Conservation (phyloP, 257 asterid species). For the Catharanthus roseus region DNA sequence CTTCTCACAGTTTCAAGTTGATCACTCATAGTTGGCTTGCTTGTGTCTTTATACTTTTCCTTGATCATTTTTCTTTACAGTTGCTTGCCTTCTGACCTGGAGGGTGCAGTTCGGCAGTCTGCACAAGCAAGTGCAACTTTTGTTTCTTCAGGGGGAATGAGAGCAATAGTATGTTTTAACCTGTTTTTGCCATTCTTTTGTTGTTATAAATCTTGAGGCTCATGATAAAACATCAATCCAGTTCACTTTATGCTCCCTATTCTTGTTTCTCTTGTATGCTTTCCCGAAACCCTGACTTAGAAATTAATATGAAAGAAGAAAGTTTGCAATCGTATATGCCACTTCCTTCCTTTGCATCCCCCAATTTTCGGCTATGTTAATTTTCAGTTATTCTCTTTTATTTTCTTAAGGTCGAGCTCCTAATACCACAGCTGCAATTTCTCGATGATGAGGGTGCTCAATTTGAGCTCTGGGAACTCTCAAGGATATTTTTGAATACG, state of each 20-base stretch:
- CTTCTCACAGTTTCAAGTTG: neutral
- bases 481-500: constrained; percentile 67
- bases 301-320: neutral
- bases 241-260: neutral
- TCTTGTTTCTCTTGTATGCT: constrained; percentile 6
- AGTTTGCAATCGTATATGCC: neutral
- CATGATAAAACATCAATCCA: neutral
- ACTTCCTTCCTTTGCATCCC: neutral
- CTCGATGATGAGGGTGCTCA: constrained; percentile 98
- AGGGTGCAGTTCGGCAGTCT: constrained; percentile 89
- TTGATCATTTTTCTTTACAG: constrained; percentile 37
- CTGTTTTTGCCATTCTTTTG: neutral
- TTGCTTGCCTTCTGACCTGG: constrained; percentile 91
- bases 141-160: constrained; percentile 78
- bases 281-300: neutral
- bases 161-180: constrained; percentile 63
- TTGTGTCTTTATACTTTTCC: neutral
- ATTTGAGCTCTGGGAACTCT: constrained; percentile 84
- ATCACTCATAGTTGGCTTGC: neutral
- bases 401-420: constrained; percentile 69
- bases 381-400: neutral
- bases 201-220: neutral
- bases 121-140: constrained; percentile 80
- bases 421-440: constrained; percentile 88
- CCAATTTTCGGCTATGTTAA: neutral